Percentiles rank a stretch among this genome's conserved stretches.
These are phyloP conservation scores for Solanum tacnaense DNA, from an alignment of 257 asterid species.

Conservation along the genomic window DNA sequence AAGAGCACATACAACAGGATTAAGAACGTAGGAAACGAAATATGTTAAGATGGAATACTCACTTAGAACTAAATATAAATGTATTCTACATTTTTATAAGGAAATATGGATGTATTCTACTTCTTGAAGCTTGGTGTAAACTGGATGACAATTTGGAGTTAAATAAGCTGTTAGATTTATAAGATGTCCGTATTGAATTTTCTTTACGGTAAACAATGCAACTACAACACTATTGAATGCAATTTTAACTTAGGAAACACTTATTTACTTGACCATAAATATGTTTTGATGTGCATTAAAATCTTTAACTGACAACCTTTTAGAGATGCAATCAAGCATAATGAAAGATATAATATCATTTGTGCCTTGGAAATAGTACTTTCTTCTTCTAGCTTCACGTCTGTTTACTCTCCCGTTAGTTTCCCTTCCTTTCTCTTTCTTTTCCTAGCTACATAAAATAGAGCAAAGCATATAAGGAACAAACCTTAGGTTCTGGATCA, in stretches of 20 bases:
- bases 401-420: background rate
- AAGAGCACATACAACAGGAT: background rate
- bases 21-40: background rate
- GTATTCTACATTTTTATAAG: background rate
- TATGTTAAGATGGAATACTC: background rate
- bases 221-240: background rate
- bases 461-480: slow-evolving; percentile 7
- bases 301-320: background rate
- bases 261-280: background rate
- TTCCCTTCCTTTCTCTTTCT: background rate
- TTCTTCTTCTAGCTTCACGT: background rate
- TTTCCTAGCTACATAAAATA: background rate
- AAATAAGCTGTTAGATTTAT: background rate
- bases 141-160: background rate
- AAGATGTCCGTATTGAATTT: background rate
- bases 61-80: background rate
- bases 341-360: background rate
- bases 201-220: background rate
- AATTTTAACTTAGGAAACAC: background rate
- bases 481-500: slow-evolving; percentile 61
- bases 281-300: background rate
- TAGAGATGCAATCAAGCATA: background rate
- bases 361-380: background rate
- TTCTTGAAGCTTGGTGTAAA: background rate
- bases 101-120: background rate